Percentiles rank a stretch among this genome's conserved stretches.
These are phyloP conservation scores for Lenwebbia sp. DNA, from an alignment of 345 rosid genomes.

Conservation along the genomic window DNA sequence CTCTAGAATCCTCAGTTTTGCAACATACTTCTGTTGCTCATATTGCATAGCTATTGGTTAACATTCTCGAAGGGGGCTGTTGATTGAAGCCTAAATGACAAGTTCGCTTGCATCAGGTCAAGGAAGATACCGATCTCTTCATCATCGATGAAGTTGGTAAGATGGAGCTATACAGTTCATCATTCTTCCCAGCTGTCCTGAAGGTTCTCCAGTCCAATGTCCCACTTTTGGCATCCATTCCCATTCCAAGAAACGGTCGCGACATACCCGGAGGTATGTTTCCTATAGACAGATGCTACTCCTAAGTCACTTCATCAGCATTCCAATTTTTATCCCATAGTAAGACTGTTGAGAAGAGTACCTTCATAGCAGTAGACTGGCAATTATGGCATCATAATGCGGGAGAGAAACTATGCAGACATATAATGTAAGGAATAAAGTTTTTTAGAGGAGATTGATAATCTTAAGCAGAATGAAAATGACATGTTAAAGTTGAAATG, in stretches of 20 bases:
- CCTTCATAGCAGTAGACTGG: background rate
- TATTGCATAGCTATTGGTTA: background rate
- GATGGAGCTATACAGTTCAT: constrained; percentile 64
- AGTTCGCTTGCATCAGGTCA: constrained; percentile 23
- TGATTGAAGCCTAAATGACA: background rate
- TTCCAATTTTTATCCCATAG: background rate
- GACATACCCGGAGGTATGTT: constrained; percentile 49
- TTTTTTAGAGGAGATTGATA: background rate
- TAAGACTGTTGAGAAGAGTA: background rate
- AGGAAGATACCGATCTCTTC: constrained; percentile 45
- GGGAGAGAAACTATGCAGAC: background rate
- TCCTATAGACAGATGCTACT: background rate
- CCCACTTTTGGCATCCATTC: constrained; percentile 53
- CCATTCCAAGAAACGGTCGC: constrained; percentile 44
- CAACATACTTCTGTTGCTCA: background rate
- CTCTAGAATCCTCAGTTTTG: background rate
- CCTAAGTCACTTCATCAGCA: background rate
- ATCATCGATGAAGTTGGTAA: constrained; percentile 69
- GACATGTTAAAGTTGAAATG: background rate
- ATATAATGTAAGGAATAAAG: background rate
- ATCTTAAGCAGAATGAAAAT: background rate
- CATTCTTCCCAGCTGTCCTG: constrained; percentile 58
- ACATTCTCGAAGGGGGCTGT: background rate
- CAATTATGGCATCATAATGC: background rate
- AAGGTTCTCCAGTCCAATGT: constrained; percentile 45